A percentile compares a stretch with the other conserved stretches of the same genome.
These are phyloP conservation scores for Ophiostoma sp. DNA, from an alignment of 2,329 filamentous ascomycete genomes.

Conservation along the genomic window DNA sequence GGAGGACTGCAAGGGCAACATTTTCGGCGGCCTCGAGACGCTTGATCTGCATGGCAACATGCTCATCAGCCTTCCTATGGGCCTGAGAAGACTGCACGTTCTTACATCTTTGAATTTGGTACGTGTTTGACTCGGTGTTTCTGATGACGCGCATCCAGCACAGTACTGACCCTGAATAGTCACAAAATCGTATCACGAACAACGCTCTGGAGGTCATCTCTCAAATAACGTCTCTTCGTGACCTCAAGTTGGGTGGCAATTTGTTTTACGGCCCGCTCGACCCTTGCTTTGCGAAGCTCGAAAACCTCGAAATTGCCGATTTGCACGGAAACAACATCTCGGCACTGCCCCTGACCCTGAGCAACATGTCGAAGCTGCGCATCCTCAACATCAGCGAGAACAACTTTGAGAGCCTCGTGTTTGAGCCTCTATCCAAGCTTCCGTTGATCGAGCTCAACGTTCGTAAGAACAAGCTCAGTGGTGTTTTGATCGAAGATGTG, in stretches of 20 bases:
- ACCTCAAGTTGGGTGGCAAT: constrained; percentile 78
- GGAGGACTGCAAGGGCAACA: constrained; percentile 61
- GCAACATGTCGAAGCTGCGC: constrained; percentile 62
- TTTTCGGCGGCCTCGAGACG: constrained; percentile 75
- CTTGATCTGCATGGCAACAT: constrained; percentile 84
- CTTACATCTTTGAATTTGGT: constrained; percentile 80
- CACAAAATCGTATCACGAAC: constrained; percentile 74
- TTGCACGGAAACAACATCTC: constrained; percentile 74
- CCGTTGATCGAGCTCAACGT: constrained; percentile 68
- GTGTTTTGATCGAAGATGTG: constrained; percentile 61
- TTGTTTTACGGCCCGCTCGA: constrained; percentile 63
- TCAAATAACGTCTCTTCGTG: constrained; percentile 65
- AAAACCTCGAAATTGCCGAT: constrained; percentile 72
- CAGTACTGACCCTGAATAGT: constrained; percentile 41
- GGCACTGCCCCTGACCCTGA: constrained; percentile 60
- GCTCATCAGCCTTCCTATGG: constrained; percentile 65
- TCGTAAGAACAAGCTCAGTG: constrained; percentile 71
- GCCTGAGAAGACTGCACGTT: constrained; percentile 64
- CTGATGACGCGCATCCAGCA: neutral
- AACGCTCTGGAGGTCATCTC: constrained; percentile 65
- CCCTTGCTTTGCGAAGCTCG: constrained; percentile 56
- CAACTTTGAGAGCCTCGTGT: constrained; percentile 63
- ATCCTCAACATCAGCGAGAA: constrained; percentile 79
- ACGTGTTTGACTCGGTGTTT: constrained; percentile 32
- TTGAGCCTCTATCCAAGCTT: constrained; percentile 60